Conservation (phyloP, 805 yeast species). For the Danielozyma ontarioensis region DNA sequence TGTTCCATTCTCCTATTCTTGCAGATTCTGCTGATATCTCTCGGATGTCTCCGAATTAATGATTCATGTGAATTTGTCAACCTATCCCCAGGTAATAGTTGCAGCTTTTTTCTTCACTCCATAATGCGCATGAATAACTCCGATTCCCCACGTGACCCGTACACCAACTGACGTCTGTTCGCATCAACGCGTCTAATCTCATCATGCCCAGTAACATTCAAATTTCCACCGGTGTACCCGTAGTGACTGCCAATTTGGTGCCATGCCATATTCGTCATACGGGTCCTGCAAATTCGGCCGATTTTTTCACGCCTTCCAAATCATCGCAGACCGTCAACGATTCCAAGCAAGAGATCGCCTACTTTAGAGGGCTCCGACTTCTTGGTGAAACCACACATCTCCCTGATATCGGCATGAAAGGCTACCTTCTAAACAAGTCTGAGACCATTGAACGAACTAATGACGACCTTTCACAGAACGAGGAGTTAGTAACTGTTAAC, state of each 20-base stretch:
- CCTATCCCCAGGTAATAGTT: no score
- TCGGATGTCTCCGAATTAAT: no score
- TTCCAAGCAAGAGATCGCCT: constrained; percentile 15
- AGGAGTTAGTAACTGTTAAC: constrained; percentile 14
- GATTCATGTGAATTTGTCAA: no score
- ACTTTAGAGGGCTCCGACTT: constrained; percentile 32
- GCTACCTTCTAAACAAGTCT: constrained; percentile 22
- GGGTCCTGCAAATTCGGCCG: constrained; percentile 30
- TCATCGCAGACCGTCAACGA: constrained; percentile 7
- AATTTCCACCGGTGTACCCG: constrained; percentile 3
- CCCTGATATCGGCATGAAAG: constrained; percentile 10
- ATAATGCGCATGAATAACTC: no score
- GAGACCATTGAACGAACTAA: constrained; percentile 11
- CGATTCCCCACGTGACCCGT: no score
- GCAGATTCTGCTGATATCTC: no score
- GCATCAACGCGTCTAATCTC: no score
- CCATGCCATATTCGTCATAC: constrained; percentile 10
- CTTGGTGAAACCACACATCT: constrained; percentile 19
- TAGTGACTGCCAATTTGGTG: constrained; percentile 6
- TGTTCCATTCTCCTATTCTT: no score
- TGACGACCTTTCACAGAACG: constrained; percentile 10
- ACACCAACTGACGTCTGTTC: no score
- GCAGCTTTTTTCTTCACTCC: no score
- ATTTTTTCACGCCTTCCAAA: constrained; percentile 28
- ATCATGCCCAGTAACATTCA: constrained; percentile 5